Evolutionary conservation across 805 yeast species (phyloP).

Genomic region (Kluyveromyces starmeri): DNA sequence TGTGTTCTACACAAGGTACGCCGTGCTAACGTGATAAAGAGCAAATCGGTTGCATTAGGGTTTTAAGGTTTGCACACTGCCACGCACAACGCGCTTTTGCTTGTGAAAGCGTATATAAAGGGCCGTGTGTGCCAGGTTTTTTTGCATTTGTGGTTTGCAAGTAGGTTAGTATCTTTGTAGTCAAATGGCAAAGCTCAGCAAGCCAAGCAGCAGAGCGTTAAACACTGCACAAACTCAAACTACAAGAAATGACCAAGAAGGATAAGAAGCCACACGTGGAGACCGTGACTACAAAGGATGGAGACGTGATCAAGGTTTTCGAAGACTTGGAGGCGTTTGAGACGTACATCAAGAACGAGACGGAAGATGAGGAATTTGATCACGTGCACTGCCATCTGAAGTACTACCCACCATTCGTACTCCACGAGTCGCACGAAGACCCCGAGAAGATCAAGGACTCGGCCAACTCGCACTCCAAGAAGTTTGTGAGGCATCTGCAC

Average conservation of each 20-base stretch:
- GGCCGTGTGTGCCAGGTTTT: too few relatives aligned
- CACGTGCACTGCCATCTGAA: conserved; percentile 56
- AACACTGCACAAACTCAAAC: too few relatives aligned
- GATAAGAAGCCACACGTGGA: conserved; percentile 25
- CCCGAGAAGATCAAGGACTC: conserved; percentile 65
- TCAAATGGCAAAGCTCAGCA: too few relatives aligned
- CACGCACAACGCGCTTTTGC: too few relatives aligned
- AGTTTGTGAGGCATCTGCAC: conserved; percentile 63
- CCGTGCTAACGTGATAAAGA: too few relatives aligned
- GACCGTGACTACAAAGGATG: conserved; percentile 23
- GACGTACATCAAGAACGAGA: conserved; percentile 56
- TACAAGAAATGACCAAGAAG: conserved; percentile 24
- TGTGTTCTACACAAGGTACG: too few relatives aligned
- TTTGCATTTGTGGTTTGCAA: too few relatives aligned
- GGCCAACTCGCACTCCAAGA: conserved; percentile 60
- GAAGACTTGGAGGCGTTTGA: conserved; percentile 59
- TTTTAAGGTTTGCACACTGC: too few relatives aligned
- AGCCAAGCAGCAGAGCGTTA: too few relatives aligned
- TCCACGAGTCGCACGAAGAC: conserved; percentile 57
- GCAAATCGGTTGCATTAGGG: too few relatives aligned
- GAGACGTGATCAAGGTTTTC: conserved; percentile 34
- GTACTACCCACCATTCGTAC: conserved; percentile 67
- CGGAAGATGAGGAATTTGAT: conserved; percentile 69
- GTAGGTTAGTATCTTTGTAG: too few relatives aligned
- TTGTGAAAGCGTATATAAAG: too few relatives aligned